phyloP scores from a whole-genome alignment of 1,139 yeast species.

The Yamadazyma oceani region DNA sequence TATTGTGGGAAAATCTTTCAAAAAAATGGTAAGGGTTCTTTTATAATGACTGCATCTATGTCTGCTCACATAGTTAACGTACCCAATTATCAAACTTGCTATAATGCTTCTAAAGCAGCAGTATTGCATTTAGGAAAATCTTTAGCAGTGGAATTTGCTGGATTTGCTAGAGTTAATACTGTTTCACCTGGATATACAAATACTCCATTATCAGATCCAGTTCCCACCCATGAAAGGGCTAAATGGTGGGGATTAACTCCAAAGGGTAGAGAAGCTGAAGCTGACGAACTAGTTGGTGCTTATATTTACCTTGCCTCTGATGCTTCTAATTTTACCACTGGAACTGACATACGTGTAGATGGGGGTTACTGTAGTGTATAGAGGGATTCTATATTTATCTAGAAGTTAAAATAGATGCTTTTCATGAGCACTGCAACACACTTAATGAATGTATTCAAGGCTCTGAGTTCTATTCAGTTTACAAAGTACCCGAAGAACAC shows the following conservation, averaged over 20 bases:
- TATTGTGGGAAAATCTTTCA: constrained; percentile 40
- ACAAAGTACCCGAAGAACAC: no score
- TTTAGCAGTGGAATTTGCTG: constrained; percentile 54
- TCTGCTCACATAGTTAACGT: constrained; percentile 65
- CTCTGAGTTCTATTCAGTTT: no score
- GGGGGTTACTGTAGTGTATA: constrained; percentile 39
- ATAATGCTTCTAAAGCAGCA: constrained; percentile 60
- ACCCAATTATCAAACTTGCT: constrained; percentile 64
- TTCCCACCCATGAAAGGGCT: constrained; percentile 34
- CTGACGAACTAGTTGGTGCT: constrained; percentile 45
- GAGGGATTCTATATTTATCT: neutral
- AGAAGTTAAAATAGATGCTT: no score
- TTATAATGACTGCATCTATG: constrained; percentile 63
- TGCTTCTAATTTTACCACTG: constrained; percentile 45
- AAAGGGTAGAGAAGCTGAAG: constrained; percentile 41
- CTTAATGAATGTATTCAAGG: no score
- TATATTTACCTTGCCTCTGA: constrained; percentile 43
- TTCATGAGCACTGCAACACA: no score
- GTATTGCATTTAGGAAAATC: constrained; percentile 54
- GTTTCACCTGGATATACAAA: constrained; percentile 58
- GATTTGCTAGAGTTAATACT: constrained; percentile 55
- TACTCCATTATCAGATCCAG: constrained; percentile 55
- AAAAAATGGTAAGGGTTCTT: constrained; percentile 46
- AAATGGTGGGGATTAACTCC: constrained; percentile 41
- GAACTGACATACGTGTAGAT: constrained; percentile 47